Percentiles rank a stretch among this genome's conserved stretches.
Conservation (phyloP, 2,329 filamentous ascomycete genomes). For the Fonsecaea nubica region DNA sequence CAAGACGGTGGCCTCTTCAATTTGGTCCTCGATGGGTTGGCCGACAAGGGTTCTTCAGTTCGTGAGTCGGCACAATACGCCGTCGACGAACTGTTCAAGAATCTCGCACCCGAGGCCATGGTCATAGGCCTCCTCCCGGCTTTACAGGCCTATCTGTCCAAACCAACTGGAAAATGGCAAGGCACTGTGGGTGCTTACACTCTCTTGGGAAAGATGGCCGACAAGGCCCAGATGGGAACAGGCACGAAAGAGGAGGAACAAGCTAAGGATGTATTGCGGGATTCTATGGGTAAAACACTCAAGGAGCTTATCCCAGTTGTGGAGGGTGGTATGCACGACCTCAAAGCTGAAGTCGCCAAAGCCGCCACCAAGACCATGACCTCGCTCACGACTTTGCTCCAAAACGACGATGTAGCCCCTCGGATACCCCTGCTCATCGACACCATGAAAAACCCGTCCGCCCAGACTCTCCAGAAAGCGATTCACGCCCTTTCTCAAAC, state of each 20-base stretch:
- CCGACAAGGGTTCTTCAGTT: constrained; percentile 88
- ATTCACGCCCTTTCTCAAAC: constrained; percentile 97
- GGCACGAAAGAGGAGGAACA: constrained; percentile 83
- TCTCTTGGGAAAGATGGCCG: constrained; percentile 89
- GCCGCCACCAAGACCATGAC: constrained; percentile 92
- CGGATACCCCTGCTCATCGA: constrained; percentile 91
- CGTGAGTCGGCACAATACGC: constrained; percentile 93
- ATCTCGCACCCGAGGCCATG: constrained; percentile 80
- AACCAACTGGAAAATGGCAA: constrained; percentile 94
- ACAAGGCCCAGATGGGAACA: constrained; percentile 86
- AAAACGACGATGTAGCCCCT: constrained; percentile 95
- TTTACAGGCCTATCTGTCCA: constrained; percentile 76
- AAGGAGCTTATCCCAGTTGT: constrained; percentile 88
- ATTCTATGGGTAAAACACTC: constrained; percentile 86
- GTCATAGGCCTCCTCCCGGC: constrained; percentile 81
- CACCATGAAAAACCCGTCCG: constrained; percentile 91
- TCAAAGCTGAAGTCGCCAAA: constrained; percentile 84
- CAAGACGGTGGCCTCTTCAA: constrained; percentile 76
- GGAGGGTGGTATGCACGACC: constrained; percentile 92
- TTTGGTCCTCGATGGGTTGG: constrained; percentile 79
- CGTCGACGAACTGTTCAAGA: constrained; percentile 82
- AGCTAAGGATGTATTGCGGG: constrained; percentile 86
- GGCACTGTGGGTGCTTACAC: constrained; percentile 86
- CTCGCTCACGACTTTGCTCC: constrained; percentile 83
- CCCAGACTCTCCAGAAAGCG: constrained; percentile 87